Evolutionary conservation across 73 alveolate genomes (phyloP), one percentile per base, ranked within the genome.

Genomic region (Stentor roeselii): DNA sequence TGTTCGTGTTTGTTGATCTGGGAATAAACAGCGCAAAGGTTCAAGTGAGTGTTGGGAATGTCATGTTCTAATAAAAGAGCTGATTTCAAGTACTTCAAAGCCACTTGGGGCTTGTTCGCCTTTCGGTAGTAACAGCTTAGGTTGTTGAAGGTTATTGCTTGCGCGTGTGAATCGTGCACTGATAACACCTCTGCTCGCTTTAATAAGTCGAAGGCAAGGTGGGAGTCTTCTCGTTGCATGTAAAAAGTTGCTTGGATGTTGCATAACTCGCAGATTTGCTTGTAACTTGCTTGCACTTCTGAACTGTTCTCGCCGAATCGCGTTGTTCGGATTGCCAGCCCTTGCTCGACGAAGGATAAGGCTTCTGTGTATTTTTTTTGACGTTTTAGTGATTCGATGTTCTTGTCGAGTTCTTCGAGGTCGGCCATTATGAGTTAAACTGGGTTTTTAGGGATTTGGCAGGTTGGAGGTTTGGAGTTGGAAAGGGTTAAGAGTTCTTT

Each of bases 61-160:
- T 86, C 42, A 50, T 75, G 59, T 38, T 93, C 97, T 3, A 93
- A 89, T 50, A 78, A 92, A 14, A 95, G 86, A 0, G 97, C 95
- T 60, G 84, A 86, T 88, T 95, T 90, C n/a, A 95, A 86, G 84
- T 95, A 95, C 37, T 82, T 59, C n/a, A 86, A 76, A 50, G 99
- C 98, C 30, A 88, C 75, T 85, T 96, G 83, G 30, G 86, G 82
- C 82, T 95, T 91, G 6, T 95, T 94, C 3, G 75, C 84, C 59
- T 93, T 92, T 50, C 96, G 75, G 75, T 95, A 95, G 59, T 91
- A 95, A 92, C 96, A 90, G 36, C 98, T 95, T 42, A 95, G 83
- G 80, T 95, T 95, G 84, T 92, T 93, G 82, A 88, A 93, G 15
- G 99, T 94, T 78, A 95, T 88, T 60, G 99, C 95, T 76, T 77